phyloP scores from a whole-genome alignment of 495 filamentous ascomycete species.

The Amphirosellinia nigrospora region DNA sequence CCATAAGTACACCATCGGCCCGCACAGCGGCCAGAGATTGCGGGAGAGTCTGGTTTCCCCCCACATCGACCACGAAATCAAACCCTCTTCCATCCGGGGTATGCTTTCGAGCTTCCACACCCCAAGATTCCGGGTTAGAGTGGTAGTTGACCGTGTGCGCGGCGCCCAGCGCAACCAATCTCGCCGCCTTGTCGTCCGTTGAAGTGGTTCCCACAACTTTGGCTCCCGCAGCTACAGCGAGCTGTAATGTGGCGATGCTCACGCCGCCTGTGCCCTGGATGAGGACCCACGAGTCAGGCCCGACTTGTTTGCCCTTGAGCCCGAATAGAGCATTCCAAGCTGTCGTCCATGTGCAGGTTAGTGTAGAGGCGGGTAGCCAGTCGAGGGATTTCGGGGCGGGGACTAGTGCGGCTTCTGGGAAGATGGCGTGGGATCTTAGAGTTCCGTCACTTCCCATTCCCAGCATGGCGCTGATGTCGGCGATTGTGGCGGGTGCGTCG shows the following conservation, averaged over 20 bases:
- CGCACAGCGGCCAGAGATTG: slow-evolving; percentile 65
- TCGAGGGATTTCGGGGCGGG: slow-evolving; percentile 35
- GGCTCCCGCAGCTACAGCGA: slow-evolving; percentile 75
- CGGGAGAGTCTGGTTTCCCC: slow-evolving; percentile 58
- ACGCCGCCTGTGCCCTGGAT: slow-evolving; percentile 49
- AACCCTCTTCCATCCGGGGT: slow-evolving; percentile 55
- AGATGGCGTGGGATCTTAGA: slow-evolving; percentile 24
- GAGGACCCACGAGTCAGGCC: slow-evolving; percentile 40
- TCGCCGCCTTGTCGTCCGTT: slow-evolving; percentile 60
- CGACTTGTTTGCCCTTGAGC: slow-evolving; percentile 45
- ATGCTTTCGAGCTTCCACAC: slow-evolving; percentile 34
- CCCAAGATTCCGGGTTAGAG: slow-evolving; percentile 41
- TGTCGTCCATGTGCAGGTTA: slow-evolving; percentile 48
- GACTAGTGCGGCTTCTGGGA: slow-evolving; percentile 35
- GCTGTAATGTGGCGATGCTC: slow-evolving; percentile 59
- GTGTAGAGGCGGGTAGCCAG: slow-evolving; percentile 28
- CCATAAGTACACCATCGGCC: slow-evolving; percentile 62
- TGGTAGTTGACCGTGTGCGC: slow-evolving; percentile 65
- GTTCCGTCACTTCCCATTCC: slow-evolving; percentile 27
- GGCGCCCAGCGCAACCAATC: slow-evolving; percentile 66
- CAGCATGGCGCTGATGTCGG: slow-evolving; percentile 21
- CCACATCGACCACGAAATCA: slow-evolving; percentile 68
- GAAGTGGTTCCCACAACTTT: slow-evolving; percentile 74
- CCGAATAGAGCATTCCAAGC: slow-evolving; percentile 63
- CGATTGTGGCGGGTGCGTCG: background rate